Conservation (phyloP, 768 basidiomycete genomes). For the Tylopilus balloui region DNA sequence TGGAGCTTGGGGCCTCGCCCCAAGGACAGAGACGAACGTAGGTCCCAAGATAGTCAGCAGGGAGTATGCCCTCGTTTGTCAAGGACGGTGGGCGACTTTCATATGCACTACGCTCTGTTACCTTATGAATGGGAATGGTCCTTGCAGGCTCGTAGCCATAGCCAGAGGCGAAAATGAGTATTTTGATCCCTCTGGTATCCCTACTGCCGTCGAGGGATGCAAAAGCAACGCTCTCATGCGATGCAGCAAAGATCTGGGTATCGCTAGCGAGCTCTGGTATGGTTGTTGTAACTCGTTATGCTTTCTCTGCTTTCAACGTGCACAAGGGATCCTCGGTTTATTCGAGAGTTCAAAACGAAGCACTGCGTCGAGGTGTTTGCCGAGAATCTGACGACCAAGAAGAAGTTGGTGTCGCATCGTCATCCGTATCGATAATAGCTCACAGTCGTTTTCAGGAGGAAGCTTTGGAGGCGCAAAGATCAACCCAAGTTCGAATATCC, state of each 20-base stretch:
- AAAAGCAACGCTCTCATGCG: conserved; percentile 98
- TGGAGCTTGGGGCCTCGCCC: conserved; percentile 95
- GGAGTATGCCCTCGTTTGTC: conserved; percentile 92
- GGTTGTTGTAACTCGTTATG: conserved; percentile 10
- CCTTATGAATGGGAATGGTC: neutral
- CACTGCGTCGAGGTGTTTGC: conserved; percentile 82
- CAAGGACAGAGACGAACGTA: conserved; percentile 87
- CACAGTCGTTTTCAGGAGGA: conserved; percentile 54
- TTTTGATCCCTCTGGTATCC: conserved; percentile 84
- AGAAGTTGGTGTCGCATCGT: conserved; percentile 60
- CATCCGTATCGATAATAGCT: neutral
- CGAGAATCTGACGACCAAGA: conserved; percentile 80
- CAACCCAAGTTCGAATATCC: conserved; percentile 85
- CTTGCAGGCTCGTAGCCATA: conserved; percentile 73
- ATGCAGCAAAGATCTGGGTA: conserved; percentile 93
- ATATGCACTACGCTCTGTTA: neutral
- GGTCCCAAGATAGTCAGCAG: conserved; percentile 83
- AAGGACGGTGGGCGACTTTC: conserved; percentile 62
- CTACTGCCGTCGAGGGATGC: conserved; percentile 91
- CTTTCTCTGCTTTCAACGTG: neutral
- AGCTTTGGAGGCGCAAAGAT: conserved; percentile 87
- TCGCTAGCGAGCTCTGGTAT: conserved; percentile 95
- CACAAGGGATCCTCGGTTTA: conserved; percentile 89
- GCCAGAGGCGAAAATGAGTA: conserved; percentile 96
- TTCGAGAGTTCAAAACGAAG: conserved; percentile 85